Percentiles rank a stretch among this genome's conserved stretches.
Evolutionary conservation across 2,329 filamentous ascomycete genomes (phyloP).

Genomic region (Paracamarosporium sp.): DNA sequence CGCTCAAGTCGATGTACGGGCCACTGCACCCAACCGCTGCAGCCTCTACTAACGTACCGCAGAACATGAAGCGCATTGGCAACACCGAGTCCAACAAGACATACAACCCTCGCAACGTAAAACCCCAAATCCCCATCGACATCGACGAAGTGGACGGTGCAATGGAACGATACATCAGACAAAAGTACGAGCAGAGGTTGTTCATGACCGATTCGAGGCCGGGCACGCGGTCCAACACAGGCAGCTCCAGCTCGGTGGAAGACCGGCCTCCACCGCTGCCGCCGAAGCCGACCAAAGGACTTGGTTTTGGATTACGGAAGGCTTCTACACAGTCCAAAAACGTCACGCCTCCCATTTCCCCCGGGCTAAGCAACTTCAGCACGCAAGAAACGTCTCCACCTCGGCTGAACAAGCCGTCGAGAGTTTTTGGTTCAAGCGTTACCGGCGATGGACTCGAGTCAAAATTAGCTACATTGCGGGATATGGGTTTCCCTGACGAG

Average conservation of each 20-base stretch:
- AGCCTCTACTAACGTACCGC: slow-evolving; percentile 21
- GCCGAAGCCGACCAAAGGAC: slow-evolving; percentile 66
- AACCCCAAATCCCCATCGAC: slow-evolving; percentile 85
- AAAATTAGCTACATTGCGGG: slow-evolving; percentile 78
- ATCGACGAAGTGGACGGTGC: slow-evolving; percentile 90
- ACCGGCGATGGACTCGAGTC: slow-evolving; percentile 69
- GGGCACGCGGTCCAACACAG: slow-evolving; percentile 61
- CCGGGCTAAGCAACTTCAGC: slow-evolving; percentile 38
- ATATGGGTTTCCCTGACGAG: slow-evolving; percentile 91
- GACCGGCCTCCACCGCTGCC: slow-evolving; percentile 65
- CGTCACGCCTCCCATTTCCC: slow-evolving; percentile 52
- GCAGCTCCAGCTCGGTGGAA: slow-evolving; percentile 60
- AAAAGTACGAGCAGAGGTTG: slow-evolving; percentile 82
- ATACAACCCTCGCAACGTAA: slow-evolving; percentile 86
- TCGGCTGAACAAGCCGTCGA: slow-evolving; percentile 68
- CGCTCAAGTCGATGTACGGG: slow-evolving; percentile 90
- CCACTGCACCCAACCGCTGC: neutral
- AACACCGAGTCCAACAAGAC: slow-evolving; percentile 85
- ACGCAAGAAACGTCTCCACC: slow-evolving; percentile 43
- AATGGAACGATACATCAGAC: slow-evolving; percentile 93
- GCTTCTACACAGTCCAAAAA: slow-evolving; percentile 74
- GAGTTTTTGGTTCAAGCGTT: slow-evolving; percentile 72
- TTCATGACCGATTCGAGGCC: slow-evolving; percentile 51
- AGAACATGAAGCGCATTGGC: slow-evolving; percentile 95
- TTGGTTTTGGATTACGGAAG: slow-evolving; percentile 70